These are phyloP conservation scores for Austroboletus novae-zelandiae DNA, from an alignment of 1,284 basidiomycete species.

Conservation along the genomic window DNA sequence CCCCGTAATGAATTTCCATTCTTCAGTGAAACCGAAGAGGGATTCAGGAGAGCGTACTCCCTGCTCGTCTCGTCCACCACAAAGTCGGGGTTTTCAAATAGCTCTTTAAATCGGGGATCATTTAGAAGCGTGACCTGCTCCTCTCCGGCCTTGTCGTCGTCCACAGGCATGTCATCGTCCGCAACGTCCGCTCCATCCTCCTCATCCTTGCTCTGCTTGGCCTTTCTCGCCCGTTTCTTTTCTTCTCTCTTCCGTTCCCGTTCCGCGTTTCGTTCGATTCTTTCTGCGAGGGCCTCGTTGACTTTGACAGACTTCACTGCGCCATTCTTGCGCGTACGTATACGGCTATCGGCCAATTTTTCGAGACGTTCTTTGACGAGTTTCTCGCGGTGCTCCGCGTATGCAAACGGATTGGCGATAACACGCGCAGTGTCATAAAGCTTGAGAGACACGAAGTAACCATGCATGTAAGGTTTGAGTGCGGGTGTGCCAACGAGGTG, in stretches of 20 bases:
- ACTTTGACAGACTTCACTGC: conserved; percentile 62
- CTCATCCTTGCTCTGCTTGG: conserved; percentile 29
- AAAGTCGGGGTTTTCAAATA: conserved; percentile 95
- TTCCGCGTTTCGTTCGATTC: conserved; percentile 75
- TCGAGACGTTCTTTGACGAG: conserved; percentile 88
- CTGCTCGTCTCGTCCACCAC: conserved; percentile 85
- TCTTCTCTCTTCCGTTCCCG: conserved; percentile 61
- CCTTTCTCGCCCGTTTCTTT: conserved; percentile 53
- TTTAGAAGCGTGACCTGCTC: conserved; percentile 58
- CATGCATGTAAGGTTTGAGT: conserved; percentile 99
- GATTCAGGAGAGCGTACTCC: conserved; percentile 91
- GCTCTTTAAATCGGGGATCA: conserved; percentile 87
- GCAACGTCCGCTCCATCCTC: conserved; percentile 34
- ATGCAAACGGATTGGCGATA: conserved; percentile 95
- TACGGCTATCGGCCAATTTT: conserved; percentile 89
- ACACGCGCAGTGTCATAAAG: conserved; percentile 95
- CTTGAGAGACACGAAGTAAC: conserved; percentile 95
- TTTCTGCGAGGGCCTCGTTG: conserved; percentile 91
- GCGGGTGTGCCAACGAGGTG: conserved; percentile 93
- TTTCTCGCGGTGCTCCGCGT: conserved; percentile 90
- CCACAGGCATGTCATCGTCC: conserved; percentile 44
- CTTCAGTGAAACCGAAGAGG: conserved; percentile 66
- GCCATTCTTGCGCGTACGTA: conserved; percentile 69
- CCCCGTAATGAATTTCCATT: conserved; percentile 34
- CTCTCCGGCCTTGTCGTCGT: conserved; percentile 36